Evolutionary conservation across 2,329 filamentous ascomycete species (phyloP), one percentile per base, ranked within the genome.

Genomic region (Dactylellina sp.): DNA sequence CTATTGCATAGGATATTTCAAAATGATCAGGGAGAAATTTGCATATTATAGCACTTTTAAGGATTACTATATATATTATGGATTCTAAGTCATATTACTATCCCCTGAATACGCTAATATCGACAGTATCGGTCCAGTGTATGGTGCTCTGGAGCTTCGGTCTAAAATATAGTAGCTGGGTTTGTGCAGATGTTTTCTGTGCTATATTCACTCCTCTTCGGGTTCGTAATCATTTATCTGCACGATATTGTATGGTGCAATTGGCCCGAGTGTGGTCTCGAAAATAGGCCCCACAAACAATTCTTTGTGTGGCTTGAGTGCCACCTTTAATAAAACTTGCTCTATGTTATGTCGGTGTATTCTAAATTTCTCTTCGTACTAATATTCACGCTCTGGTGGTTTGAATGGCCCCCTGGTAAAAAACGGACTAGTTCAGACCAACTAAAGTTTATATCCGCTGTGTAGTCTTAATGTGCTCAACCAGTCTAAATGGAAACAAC

Each of bases 401-500:
- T 22, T 7, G n/a, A 32, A 32, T 32, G 28, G 28, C 28, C 9
- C 14, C 14, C 11, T 32, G 18, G 25, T 25, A 12, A 3, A 12
- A 16, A 9, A 12, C 18, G 14, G n/a, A 44, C 24, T 7, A 16
- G 22, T 22, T 49, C 16, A 11, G 12, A 28, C n/a, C 6, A 14
- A 18, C 14, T 55, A n/a, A 50, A 6, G 12, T 14, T 14, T 37
- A 6, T 16, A 55, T 35, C 2, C 35, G 39, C 39, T 40, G 14
- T 2, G 4, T 44, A 77, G 89, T 78, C 85, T 94, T 40, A 89
- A 90, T 74, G 84, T 93, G 78, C 89, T 94, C 80, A 93, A 93
- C 81, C 91, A 94, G 77, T 90, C 90, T 71, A 92, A 92, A 81
- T 91, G 87, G 86, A 89, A 87, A 77, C 91, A 94, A 79, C 86